A percentile compares a stretch with the other conserved stretches of the same genome.
These are phyloP conservation scores for Phytophthora fragariae DNA, from an alignment of 352 stramenopile genomes.

Conservation along the genomic window DNA sequence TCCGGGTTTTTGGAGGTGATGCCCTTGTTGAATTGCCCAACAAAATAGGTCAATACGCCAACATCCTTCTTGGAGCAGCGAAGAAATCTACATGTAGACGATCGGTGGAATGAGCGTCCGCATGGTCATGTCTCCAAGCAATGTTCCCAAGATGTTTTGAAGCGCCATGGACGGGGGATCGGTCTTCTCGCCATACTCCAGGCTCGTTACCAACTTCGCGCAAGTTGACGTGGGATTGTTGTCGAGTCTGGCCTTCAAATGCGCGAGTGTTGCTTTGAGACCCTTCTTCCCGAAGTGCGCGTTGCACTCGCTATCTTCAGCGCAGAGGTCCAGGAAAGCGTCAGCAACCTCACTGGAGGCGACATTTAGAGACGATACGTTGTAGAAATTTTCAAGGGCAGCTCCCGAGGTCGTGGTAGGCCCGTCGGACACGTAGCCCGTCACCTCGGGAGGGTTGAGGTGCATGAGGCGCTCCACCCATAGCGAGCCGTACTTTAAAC, in stretches of 20 bases:
- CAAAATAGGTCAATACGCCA: background rate
- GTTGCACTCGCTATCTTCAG: conserved; percentile 1
- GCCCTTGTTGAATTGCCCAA: background rate
- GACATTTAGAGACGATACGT: background rate
- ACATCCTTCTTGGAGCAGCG: conserved; percentile 3
- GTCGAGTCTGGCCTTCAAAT: conserved; percentile 1
- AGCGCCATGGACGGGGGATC: background rate
- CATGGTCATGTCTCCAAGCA: background rate
- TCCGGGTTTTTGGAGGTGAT: too few relatives aligned
- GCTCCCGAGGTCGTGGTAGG: background rate
- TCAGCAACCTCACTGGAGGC: background rate
- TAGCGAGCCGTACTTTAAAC: background rate
- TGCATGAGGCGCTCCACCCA: conserved; percentile 1
- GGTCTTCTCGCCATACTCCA: background rate
- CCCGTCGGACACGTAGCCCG: background rate
- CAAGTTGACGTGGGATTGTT: conserved; percentile 2
- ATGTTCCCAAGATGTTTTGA: background rate
- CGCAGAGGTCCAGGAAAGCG: background rate
- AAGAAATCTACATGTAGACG: background rate
- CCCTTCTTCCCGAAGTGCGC: conserved; percentile 5
- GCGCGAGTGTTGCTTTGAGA: background rate
- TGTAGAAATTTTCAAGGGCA: background rate
- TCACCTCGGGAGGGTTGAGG: background rate
- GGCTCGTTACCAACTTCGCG: background rate
- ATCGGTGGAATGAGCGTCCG: background rate